Base-by-base conservation (phyloP, 805 yeast species). In the Starmerella riodocensis region DNA sequence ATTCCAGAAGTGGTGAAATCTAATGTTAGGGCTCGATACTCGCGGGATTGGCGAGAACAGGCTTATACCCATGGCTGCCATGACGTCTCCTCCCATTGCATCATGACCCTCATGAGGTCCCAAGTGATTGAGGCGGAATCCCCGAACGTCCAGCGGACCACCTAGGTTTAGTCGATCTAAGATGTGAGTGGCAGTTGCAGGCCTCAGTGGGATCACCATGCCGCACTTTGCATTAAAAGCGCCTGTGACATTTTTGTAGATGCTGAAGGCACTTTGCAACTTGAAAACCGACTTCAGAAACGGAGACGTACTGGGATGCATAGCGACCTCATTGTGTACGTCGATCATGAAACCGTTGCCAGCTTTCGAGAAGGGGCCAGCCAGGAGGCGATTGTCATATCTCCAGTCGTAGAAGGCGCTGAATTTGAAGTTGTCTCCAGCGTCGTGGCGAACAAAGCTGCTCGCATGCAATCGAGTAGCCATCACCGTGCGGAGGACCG, bases 91-190 rank as follows among this genome's bases (percentile, higher is more conserved):
- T 5, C 94, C 94, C 4, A 74, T 46, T 4, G 74, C 64, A 49
- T 74, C 76, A 4, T 58, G 60, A 4, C 60, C 58, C 39, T 71
- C 73, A 41, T 73, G 65, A 1, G 77, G 74, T 12, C 91, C 86
- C 26, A 80, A 56, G 0, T 82, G 73, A 62, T 77, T 77, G 38
- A 69, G 62, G 25, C 71, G 65, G 53, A 79, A 82, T 1, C 86
- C 84, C 41, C 79, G 65, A 22, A 84, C 73, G 39, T 77, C 78
- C 39, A 74, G 69, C 12, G 76, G 71, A 0, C 94, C 95, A 14
- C 95, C 93, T 32, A 81, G 64, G 53, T 76, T 82, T 56, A 86
- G 88, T 47, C 81, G 70, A 57, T 88, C 98, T 54, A 77, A 69
- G 23, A 77, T 53, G 52, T 80, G 86, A 1, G 81, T 60, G 37